A percentile compares a stretch with the other conserved stretches of the same genome.
Evolutionary conservation across 768 basidiomycete genomes (phyloP).

Genomic region (Tylopilus intermedius): DNA sequence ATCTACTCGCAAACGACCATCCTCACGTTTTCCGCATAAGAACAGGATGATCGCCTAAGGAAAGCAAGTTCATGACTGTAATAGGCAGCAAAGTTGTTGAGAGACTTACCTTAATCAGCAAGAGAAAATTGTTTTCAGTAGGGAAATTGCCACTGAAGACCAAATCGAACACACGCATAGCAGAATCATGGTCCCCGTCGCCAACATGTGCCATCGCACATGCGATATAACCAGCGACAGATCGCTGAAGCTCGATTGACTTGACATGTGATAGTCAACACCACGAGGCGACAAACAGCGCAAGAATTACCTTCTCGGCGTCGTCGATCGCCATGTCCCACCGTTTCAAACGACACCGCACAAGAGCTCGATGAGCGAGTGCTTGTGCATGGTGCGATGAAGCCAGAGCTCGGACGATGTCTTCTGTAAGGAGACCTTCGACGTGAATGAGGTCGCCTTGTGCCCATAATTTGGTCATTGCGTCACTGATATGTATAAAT

Average conservation of each 20-base stretch:
- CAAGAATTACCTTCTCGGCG: not conserved
- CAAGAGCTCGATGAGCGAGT: not conserved
- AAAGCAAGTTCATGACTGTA: not conserved
- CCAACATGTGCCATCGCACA: not conserved
- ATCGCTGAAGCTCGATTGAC: not conserved
- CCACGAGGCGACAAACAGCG: not conserved
- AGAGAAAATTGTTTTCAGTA: not conserved
- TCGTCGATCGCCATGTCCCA: not conserved
- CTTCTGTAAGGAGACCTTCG: not conserved
- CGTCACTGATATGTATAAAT: not conserved
- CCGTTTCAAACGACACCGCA: not conserved
- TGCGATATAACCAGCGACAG: not conserved
- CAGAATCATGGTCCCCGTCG: not conserved
- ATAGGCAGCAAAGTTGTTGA: not conserved
- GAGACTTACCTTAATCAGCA: not conserved
- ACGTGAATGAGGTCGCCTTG: not conserved
- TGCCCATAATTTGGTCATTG: not conserved
- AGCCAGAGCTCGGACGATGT: not conserved
- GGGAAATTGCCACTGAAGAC: not conserved
- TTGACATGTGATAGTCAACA: not conserved
- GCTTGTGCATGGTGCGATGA: not conserved
- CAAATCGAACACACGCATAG: not conserved
- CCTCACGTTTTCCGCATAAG: not conserved
- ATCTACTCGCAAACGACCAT: not conserved
- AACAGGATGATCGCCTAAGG: not conserved